A percentile compares a stretch with the other conserved stretches of the same genome.
Conservation (phyloP, 2,329 filamentous ascomycete species). For the Paecilomyces variotii region DNA sequence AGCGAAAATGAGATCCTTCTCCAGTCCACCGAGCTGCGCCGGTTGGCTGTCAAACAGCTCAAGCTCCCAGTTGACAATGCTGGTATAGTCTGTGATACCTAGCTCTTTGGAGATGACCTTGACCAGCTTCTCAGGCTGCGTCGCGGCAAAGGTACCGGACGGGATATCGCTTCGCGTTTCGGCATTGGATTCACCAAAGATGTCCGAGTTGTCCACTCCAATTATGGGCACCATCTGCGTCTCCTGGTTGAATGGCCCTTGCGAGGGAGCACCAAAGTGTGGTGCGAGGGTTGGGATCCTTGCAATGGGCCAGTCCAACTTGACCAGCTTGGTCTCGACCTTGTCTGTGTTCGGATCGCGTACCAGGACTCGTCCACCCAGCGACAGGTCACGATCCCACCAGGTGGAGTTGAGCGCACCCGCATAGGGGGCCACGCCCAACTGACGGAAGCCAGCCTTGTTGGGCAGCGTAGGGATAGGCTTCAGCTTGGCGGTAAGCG, state of each 20-base stretch:
- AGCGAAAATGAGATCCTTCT: slow-evolving; percentile 90
- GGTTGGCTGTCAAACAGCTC: slow-evolving; percentile 90
- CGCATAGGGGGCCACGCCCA: slow-evolving; percentile 88
- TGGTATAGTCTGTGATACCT: slow-evolving; percentile 61
- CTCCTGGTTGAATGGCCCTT: slow-evolving; percentile 69
- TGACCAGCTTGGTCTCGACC: slow-evolving; percentile 73
- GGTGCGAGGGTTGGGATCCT: slow-evolving; percentile 85
- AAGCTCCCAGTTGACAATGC: slow-evolving; percentile 91
- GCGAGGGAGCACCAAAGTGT: slow-evolving; percentile 72
- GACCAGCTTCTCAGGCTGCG: slow-evolving; percentile 78
- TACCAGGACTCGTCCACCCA: slow-evolving; percentile 83
- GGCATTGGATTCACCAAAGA: slow-evolving; percentile 25
- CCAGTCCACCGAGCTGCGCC: slow-evolving; percentile 72
- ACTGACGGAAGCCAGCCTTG: slow-evolving; percentile 77
- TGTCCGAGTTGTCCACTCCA: slow-evolving; percentile 68
- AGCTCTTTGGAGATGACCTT: slow-evolving; percentile 72
- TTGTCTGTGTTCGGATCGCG: slow-evolving; percentile 64
- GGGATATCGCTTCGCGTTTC: slow-evolving; percentile 35
- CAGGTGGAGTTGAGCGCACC: slow-evolving; percentile 81
- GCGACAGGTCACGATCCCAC: slow-evolving; percentile 93
- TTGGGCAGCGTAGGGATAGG: slow-evolving; percentile 78
- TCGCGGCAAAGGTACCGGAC: slow-evolving; percentile 65
- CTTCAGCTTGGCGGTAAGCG: slow-evolving; percentile 83
- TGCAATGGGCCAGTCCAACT: slow-evolving; percentile 90
- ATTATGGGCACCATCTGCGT: slow-evolving; percentile 93